Conservation (phyloP, 495 filamentous ascomycete species). For the Aspergillus funiculosus region DNA sequence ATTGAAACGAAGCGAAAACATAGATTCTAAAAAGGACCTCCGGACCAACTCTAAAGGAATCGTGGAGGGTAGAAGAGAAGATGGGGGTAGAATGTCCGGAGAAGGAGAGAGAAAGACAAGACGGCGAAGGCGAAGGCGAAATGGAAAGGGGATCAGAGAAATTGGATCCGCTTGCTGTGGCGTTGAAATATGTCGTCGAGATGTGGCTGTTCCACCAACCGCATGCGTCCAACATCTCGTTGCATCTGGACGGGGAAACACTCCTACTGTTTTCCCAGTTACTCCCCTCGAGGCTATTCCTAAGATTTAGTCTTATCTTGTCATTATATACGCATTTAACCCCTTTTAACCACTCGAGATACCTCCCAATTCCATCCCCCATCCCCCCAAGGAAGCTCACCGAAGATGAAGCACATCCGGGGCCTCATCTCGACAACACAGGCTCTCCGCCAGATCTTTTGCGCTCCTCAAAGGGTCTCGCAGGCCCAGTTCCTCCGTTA, state of each 20-base stretch:
- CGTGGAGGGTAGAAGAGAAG: slow-evolving; percentile 4
- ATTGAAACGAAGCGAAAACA: slow-evolving; percentile 25
- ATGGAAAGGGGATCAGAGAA: slow-evolving; percentile 4
- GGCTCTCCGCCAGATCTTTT: slow-evolving; percentile 33
- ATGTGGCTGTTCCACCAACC: slow-evolving; percentile 9
- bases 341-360: not conserved
- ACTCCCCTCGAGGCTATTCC: not conserved
- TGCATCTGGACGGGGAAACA: not conserved
- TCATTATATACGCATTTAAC: not conserved
- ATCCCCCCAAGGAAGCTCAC: too few species aligned
- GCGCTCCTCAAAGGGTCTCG: slow-evolving; percentile 21
- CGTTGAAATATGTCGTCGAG: not conserved
- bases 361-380: not conserved
- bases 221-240: slow-evolving; percentile 1
- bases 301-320: not conserved
- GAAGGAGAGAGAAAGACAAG: slow-evolving; percentile 6
- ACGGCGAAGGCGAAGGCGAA: slow-evolving; percentile 11
- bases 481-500: slow-evolving; percentile 17
- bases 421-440: slow-evolving; percentile 35
- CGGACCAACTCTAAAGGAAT: slow-evolving; percentile 23
- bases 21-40: slow-evolving; percentile 28
- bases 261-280: not conserved
- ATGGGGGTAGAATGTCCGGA: slow-evolving; percentile 3
- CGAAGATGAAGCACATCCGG: slow-evolving; percentile 37
- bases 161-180: slow-evolving; percentile 13